Evolutionary conservation across 306 rosid species (phyloP), one percentile per base, ranked within the genome.

Genomic region (Acacia crassicarpa): DNA sequence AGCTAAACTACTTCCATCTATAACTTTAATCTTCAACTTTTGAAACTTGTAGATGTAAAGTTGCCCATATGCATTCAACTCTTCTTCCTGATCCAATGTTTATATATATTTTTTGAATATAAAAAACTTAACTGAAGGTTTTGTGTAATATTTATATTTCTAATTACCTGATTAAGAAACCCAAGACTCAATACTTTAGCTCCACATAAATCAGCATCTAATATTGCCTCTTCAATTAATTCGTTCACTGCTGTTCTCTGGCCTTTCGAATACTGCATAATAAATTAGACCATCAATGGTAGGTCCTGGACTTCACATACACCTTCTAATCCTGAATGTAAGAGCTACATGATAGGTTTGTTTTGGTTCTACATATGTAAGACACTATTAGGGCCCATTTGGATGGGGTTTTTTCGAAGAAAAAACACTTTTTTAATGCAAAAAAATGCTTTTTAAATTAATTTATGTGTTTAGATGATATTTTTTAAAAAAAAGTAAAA

Each of bases 1-100:
- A 12, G 86, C 90, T 5, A 89, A 80, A 76, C 88, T 84, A 45
- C 90, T 87, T 9, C 94, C 92, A 78, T 91, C 92, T 23, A 91
- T 91, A 68, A 91, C 49, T 75, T 76, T 89, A 6, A 89, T 48
- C 32, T 79, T 87, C 58, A 89, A 59, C 25, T 46, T 46, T 13
- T 17, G 53, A 46, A 85, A 58, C 75, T 76, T 87, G 0, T 35
- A 35, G 17, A 84, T 81, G 48, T 84, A 91, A 11, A 82, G 22
- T 61, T 75, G 91, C 32, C 92, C 94, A 48, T 84, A 46, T 23
- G 40, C 51, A 69, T 91, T 91, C 62, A 89, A 80, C 38, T 43
- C 46, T 46, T 14, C 53, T 46, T 46, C 53, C 53, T 46, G 53
- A 46, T 35, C 40, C 53, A 46, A 46, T 46, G 15, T 46, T 11